These are phyloP conservation scores for Orbilia ellipsospora DNA, from an alignment of 2,329 filamentous ascomycete genomes.

Conservation along the genomic window DNA sequence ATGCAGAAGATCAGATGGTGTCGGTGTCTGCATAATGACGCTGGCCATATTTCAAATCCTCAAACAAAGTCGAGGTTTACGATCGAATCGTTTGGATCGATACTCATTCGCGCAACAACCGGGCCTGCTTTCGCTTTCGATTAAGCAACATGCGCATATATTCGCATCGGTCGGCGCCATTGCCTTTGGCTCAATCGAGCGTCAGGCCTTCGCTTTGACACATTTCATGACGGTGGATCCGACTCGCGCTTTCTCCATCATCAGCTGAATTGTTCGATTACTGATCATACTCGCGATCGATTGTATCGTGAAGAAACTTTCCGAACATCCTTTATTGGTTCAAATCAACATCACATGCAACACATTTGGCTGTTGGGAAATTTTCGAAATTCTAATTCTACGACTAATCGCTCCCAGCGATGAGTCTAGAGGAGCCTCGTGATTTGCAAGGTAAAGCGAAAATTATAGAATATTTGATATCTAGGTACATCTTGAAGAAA, in stretches of 20 bases:
- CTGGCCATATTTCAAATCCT: neutral
- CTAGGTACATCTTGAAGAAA: neutral
- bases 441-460: neutral
- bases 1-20: constrained; percentile 42
- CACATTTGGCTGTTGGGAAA: constrained; percentile 44
- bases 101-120: too few species aligned
- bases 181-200: neutral
- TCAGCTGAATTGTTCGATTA: constrained; percentile 37
- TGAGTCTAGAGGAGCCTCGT: neutral
- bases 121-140: neutral
- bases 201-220: constrained; percentile 31
- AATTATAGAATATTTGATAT: neutral
- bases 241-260: constrained; percentile 22
- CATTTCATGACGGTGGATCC: constrained; percentile 39
- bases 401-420: neutral
- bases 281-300: constrained; percentile 17
- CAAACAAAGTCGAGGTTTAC: constrained; percentile 1
- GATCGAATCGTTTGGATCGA: too few species aligned
- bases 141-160: constrained; percentile 1
- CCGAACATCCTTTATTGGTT: constrained; percentile 14
- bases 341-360: constrained; percentile 43
- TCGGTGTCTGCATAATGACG: constrained; percentile 23
- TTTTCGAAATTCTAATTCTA: neutral
- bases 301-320: neutral
- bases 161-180: constrained; percentile 1